Base-by-base conservation (phyloP, 1,284 basidiomycete genomes). In the Inonotus obliquus region DNA sequence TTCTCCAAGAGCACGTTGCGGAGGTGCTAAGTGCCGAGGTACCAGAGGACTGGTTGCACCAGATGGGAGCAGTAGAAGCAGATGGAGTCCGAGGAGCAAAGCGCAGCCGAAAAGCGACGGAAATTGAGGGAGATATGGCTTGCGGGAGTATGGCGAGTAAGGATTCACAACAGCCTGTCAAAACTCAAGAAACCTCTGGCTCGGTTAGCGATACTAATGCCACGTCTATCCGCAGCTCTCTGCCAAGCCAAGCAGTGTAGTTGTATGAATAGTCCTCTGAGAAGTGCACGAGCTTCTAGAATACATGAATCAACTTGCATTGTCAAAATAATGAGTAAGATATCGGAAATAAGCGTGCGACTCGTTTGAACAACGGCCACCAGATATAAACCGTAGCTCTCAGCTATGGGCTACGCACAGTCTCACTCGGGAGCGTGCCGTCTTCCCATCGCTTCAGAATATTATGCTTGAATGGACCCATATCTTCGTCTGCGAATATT, bases 401-500 rank as follows among this genome's bases (percentile, higher is more conserved):
- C 19, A 6, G n/a, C 27, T 47, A 54, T 53, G 23, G 44, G 10
- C 23, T 53, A 19, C 38, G 51, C 25, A 25, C 23, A 11, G 19
- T 54, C 17, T 63, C 62, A 35, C 59, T 51, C 17, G 78, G 76
- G 60, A 90, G 69, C 0, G 84, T 87, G 27, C 88, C 87, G 63
- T 91, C 88, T 65, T 91, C 86, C 87, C 87, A 91, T 62, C 85
- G 86, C 65, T 83, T 83, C 68, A 91, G 65, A 63, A 91, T 79
- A 68, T 91, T 91, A 10, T 79, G 79, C 61, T 82, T 79, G 60
- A 90, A 79, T 17, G 83, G 81, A 29, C 89, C 89, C 77, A 87
- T 86, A 65, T 87, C 81, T 48, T 85, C 77, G 17, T 83, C 89
- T 39, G 90, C 83, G 71, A 94, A 97, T 67, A 98, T 90, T 66